Conservation (phyloP, 2,329 filamentous ascomycete genomes). For the Catunica adiposa region DNA sequence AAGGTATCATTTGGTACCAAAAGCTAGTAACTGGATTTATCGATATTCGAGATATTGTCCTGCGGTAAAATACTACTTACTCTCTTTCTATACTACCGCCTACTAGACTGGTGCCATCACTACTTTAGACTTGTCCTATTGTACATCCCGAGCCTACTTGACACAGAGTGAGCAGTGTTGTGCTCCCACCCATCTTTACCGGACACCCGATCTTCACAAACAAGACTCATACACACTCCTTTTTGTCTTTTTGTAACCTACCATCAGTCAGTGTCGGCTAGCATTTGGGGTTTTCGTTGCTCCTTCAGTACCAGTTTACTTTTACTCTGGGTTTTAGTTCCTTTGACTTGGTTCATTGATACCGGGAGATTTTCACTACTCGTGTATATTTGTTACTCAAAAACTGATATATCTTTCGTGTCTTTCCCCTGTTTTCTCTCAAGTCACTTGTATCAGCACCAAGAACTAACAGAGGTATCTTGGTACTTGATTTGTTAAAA, state of each 20-base stretch:
- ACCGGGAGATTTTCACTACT: not conserved
- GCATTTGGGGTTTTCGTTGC: not conserved
- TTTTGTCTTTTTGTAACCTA: not conserved
- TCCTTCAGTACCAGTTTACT: not conserved
- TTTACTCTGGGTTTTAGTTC: slow-evolving; percentile 7
- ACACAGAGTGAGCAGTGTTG: not conserved
- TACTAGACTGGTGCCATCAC: not conserved
- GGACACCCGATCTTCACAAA: not conserved
- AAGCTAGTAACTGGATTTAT: not conserved
- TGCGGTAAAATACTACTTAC: not conserved
- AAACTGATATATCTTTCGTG: not conserved
- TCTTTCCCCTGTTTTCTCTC: slow-evolving; percentile 7
- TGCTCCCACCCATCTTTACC: not conserved
- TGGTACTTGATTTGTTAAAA: not conserved
- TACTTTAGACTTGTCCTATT: not conserved
- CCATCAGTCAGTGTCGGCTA: not conserved
- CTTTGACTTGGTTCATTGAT: not conserved
- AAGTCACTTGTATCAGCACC: not conserved
- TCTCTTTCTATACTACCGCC: not conserved
- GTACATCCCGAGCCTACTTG: not conserved
- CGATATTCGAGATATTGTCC: not conserved
- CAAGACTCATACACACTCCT: not conserved
- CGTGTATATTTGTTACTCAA: not conserved
- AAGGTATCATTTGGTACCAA: not conserved
- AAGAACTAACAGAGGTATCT: not conserved